phyloP scores from a whole-genome alignment of 305 asterid genomes.

The Ilex paraguariensis region DNA sequence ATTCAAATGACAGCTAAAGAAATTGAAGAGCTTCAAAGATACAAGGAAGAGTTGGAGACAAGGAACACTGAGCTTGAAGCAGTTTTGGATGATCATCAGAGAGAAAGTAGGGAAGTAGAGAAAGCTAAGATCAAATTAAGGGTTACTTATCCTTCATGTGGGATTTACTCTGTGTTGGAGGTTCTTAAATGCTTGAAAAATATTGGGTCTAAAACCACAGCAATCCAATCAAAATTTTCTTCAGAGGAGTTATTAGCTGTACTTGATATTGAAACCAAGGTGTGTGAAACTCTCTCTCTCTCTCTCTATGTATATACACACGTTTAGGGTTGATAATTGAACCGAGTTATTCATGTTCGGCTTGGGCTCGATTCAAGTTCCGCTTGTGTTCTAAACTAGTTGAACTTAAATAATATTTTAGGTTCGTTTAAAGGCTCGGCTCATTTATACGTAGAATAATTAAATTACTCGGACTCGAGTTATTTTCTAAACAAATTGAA shows the following conservation, averaged over 20 bases:
- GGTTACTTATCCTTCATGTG: slow-evolving; percentile 26
- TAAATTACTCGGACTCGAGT: too few species aligned
- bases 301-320: too few species aligned
- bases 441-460: too few species aligned
- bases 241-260: slow-evolving; percentile 31
- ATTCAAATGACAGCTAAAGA: slow-evolving; percentile 32
- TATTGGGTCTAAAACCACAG: slow-evolving; percentile 15
- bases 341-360: too few species aligned
- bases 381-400: too few species aligned
- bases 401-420: too few species aligned
- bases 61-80: slow-evolving; percentile 25
- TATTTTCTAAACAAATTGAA: too few species aligned
- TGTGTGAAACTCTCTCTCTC: slow-evolving; percentile 2
- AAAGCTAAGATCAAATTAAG: slow-evolving; percentile 29
- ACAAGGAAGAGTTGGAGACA: slow-evolving; percentile 20
- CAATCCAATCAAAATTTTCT: slow-evolving; percentile 25
- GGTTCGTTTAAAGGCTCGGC: too few species aligned
- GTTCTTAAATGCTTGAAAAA: slow-evolving; percentile 33
- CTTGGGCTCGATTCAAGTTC: too few species aligned
- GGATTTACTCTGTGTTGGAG: slow-evolving; percentile 38
- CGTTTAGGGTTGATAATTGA: too few species aligned
- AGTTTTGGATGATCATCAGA: slow-evolving; percentile 8
- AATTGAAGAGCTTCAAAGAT: slow-evolving; percentile 26
- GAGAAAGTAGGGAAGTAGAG: slow-evolving; percentile 8
- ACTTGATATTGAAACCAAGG: slow-evolving; percentile 43